Base-by-base conservation (phyloP, 306 rosid genomes). In the Cicer chorassanicum region DNA sequence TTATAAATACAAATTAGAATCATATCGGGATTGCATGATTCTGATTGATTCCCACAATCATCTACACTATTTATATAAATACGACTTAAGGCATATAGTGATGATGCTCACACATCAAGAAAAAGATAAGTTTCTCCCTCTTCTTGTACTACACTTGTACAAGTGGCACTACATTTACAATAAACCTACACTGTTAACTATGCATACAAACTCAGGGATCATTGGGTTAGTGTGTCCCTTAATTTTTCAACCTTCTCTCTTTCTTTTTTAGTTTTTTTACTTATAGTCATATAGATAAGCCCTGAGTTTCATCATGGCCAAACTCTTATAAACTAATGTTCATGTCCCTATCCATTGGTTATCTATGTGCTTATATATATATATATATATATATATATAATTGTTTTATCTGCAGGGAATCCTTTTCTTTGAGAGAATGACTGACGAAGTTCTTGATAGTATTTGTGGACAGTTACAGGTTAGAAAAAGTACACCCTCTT, bases 361-460 rank as follows among this genome's bases (percentile, higher is more conserved):
- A 56, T 16, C 49, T 57, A 72, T 24, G 9, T 65, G 39, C 36
- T 59, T 57, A 73, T 48, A 3, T 67, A 19, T 57, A 41, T 40
- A 40, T 40, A 7, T 40, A 40, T 7, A 40, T 40, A 40, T 40
- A 59, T 29, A 60, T 12, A 34, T 60, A 34, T 60, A 60, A 11
- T 54, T 57, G 24, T 54, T 66, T 55, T 80, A 69, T 78, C 18
- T 86, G 75, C 87, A 91, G 98, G 98, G 97, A 24, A 57, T 88
- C 65, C 87, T 94, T 73, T 94, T 91, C 88, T 91, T 94, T 68
- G 97, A 94, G 55, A 88, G 96, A 87, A 94, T 94, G 98, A 86
- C 83, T 34, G 96, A 88, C n/a, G 88, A 81, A 53, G 92, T 90
- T 84, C 88, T 91, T 38, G 89, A 85, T 18, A 73, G 86, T 49